These are phyloP conservation scores for Cyclotella choctawhatcheeana DNA, from an alignment of 108 stramenopile species.

Conservation along the genomic window DNA sequence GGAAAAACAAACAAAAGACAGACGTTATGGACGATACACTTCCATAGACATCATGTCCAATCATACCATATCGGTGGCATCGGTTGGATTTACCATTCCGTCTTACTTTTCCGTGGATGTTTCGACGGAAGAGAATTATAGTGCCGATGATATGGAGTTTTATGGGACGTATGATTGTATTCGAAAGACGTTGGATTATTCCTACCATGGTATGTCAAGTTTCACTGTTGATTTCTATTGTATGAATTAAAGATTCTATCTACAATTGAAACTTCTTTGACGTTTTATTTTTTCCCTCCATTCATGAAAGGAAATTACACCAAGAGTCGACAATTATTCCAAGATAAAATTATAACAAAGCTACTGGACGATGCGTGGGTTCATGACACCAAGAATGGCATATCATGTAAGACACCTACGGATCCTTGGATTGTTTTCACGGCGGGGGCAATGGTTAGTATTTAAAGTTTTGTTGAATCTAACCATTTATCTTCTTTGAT, in stretches of 20 bases:
- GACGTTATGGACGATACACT: background rate
- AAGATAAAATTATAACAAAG: constrained; percentile 81
- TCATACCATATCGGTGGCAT: background rate
- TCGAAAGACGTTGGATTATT: constrained; percentile 66
- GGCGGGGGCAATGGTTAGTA: constrained; percentile 87
- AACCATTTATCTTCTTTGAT: background rate
- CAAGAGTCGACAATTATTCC: constrained; percentile 83
- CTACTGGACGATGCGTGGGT: constrained; percentile 62
- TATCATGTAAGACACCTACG: constrained; percentile 77
- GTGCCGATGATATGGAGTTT: constrained; percentile 28
- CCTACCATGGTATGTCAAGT: constrained; percentile 52
- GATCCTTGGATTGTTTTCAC: constrained; percentile 92
- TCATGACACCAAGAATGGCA: constrained; percentile 63
- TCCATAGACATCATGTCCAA: background rate
- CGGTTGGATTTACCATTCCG: constrained; percentile 17
- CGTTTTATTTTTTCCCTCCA: background rate
- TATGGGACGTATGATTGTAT: constrained; percentile 71
- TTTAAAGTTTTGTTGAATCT: background rate
- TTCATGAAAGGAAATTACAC: constrained; percentile 54
- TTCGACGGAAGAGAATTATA: constrained; percentile 53
- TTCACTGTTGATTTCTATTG: background rate
- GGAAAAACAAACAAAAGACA: background rate
- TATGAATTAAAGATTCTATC: background rate
- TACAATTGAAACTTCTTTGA: background rate
- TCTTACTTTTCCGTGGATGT: constrained; percentile 27